These are phyloP conservation scores for Candida coquimbonensis DNA, from an alignment of 805 yeast genomes.

Conservation along the genomic window DNA sequence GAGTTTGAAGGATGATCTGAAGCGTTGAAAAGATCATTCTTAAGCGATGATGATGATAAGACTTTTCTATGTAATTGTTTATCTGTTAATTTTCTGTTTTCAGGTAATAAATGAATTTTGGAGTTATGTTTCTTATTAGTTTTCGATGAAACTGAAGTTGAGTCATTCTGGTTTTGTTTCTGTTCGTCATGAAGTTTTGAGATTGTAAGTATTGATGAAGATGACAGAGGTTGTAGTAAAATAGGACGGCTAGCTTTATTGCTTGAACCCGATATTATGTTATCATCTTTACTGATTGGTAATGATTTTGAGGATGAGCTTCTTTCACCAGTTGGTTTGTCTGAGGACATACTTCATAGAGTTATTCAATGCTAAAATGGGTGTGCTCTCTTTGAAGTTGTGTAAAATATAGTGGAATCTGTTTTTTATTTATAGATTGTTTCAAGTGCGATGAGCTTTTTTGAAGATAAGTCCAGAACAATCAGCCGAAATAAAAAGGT, in stretches of 20 bases:
- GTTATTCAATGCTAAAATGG: too few species aligned
- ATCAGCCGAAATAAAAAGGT: too few species aligned
- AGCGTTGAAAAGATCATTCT: slow-evolving; percentile 10
- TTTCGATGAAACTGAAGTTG: slow-evolving; percentile 8
- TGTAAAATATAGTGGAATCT: background rate
- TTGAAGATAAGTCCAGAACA: background rate
- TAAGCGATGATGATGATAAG: slow-evolving; percentile 16
- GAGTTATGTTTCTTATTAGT: slow-evolving; percentile 3
- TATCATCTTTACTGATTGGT: too few species aligned
- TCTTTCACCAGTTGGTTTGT: too few species aligned
- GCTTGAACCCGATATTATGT: background rate
- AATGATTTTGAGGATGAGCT: too few species aligned
- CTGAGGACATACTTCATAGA: too few species aligned
- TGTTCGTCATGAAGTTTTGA: slow-evolving; percentile 20
- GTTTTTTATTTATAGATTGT: background rate
- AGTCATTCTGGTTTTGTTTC: slow-evolving; percentile 1
- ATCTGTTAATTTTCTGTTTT: slow-evolving; percentile 1
- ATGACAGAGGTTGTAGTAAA: slow-evolving; percentile 9
- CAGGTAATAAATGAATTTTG: slow-evolving; percentile 1
- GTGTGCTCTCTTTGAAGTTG: too few species aligned
- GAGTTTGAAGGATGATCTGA: background rate
- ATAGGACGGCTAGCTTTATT: background rate
- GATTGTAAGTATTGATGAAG: slow-evolving; percentile 21
- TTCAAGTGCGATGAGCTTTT: background rate
- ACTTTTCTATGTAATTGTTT: slow-evolving; percentile 21